Evolutionary conservation across 805 yeast genomes (phyloP).

Genomic region (Lipomyces orientalis): DNA sequence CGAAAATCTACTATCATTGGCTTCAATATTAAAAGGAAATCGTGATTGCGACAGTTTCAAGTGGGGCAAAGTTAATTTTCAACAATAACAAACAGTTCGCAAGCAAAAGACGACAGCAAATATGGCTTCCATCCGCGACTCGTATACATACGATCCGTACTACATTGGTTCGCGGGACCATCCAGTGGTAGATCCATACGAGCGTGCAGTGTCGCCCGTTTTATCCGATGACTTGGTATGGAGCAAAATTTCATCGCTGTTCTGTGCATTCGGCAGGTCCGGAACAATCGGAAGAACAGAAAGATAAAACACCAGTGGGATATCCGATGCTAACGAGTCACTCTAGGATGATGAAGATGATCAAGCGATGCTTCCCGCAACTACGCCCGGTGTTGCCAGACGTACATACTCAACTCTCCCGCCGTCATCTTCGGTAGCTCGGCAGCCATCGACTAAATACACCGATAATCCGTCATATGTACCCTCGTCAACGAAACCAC

Average conservation of each 20-base stretch:
- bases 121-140: background rate
- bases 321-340: background rate
- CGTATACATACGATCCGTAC: background rate
- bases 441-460: background rate
- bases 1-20: background rate
- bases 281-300: background rate
- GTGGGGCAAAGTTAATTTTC: background rate
- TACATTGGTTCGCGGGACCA: background rate
- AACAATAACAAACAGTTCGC: background rate
- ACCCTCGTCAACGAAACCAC: background rate
- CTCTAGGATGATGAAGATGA: background rate
- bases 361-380: background rate
- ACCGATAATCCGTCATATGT: background rate
- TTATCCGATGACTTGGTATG: background rate
- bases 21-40: too few relatives aligned
- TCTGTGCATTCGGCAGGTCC: background rate
- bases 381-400: background rate
- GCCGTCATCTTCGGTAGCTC: background rate
- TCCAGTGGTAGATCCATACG: background rate
- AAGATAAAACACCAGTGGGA: too few relatives aligned
- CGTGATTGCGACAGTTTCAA: too few relatives aligned
- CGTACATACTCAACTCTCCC: background rate
- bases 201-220: background rate
- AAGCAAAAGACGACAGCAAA: background rate
- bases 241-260: background rate